Conservation (phyloP, 148 eudicot species). For the Linanthus parryae region DNA sequence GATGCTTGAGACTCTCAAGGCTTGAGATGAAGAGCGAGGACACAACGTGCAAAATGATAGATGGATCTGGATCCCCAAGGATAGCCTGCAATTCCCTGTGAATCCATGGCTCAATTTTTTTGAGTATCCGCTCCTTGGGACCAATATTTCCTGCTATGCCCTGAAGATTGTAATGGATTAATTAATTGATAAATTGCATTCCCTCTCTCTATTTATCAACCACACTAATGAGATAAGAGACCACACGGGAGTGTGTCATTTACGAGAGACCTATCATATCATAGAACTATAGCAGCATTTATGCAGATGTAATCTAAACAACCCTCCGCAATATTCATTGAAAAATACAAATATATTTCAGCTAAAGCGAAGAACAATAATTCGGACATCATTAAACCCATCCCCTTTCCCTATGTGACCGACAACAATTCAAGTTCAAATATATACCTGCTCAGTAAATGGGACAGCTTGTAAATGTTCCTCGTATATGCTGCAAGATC, state of each 20-base stretch:
- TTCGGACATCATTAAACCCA: background rate
- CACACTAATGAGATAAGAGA: too few relatives aligned
- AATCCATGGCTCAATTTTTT: constrained; percentile 70
- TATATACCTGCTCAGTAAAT: too few relatives aligned
- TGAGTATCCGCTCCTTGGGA: constrained; percentile 31
- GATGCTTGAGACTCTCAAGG: constrained; percentile 24
- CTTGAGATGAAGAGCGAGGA: constrained; percentile 43
- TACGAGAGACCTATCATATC: background rate
- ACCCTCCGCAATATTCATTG: too few relatives aligned
- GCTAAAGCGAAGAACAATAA: background rate
- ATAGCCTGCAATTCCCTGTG: constrained; percentile 61
- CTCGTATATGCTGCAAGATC: constrained; percentile 51
- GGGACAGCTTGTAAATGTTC: constrained; percentile 54
- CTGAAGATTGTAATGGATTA: constrained; percentile 19
- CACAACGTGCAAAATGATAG: constrained; percentile 61
- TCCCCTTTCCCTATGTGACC: background rate
- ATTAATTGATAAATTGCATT: constrained; percentile 2
- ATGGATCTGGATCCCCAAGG: constrained; percentile 60
- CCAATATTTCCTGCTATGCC: constrained; percentile 11
- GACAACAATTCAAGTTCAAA: background rate
- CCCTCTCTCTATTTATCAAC: background rate
- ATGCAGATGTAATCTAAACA: too few relatives aligned
- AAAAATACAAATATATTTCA: too few relatives aligned
- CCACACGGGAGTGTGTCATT: too few relatives aligned
- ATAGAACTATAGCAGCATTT: too few relatives aligned